Conservation (phyloP, 2,329 filamentous ascomycete genomes). For the Raffaelea arxii region DNA sequence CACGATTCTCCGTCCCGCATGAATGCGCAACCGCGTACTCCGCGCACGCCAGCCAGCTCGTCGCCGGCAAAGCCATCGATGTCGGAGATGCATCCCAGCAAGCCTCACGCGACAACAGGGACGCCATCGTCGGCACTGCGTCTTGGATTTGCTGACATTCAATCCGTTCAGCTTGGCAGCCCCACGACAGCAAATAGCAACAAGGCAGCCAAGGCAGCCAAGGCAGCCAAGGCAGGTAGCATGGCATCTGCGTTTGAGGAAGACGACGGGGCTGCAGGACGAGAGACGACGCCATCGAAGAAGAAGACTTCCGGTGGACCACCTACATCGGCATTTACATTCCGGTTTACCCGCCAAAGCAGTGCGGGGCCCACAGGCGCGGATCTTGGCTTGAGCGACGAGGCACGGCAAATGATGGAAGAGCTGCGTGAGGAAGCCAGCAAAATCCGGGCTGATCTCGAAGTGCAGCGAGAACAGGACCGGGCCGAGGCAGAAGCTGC, state of each 20-base stretch:
- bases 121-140: conserved; percentile 70
- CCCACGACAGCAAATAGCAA: conserved; percentile 5
- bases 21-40: no score
- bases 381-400: conserved; percentile 48
- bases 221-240: conserved; percentile 7
- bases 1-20: no score
- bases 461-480: conserved; percentile 50
- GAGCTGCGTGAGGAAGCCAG: conserved; percentile 64
- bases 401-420: conserved; percentile 50
- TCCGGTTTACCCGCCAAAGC: conserved; percentile 42
- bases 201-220: conserved; percentile 30
- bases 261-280: conserved; percentile 10
- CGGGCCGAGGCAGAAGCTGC: conserved; percentile 36
- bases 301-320: conserved; percentile 34
- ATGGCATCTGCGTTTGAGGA: not conserved
- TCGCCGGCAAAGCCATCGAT: conserved; percentile 59
- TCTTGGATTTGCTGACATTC: conserved; percentile 73
- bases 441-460: conserved; percentile 59
- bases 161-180: conserved; percentile 26
- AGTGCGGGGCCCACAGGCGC: conserved; percentile 15
- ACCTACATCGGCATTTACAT: conserved; percentile 51
- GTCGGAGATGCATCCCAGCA: conserved; percentile 87
- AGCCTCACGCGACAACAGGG: conserved; percentile 65
- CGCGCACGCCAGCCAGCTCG: conserved; percentile 52
- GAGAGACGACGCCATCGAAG: conserved; percentile 57